Percentiles rank a stretch among this genome's conserved stretches.
phyloP scores from a whole-genome alignment of 2,329 filamentous ascomycete species.

The Pseudogymnoascus sp. region DNA sequence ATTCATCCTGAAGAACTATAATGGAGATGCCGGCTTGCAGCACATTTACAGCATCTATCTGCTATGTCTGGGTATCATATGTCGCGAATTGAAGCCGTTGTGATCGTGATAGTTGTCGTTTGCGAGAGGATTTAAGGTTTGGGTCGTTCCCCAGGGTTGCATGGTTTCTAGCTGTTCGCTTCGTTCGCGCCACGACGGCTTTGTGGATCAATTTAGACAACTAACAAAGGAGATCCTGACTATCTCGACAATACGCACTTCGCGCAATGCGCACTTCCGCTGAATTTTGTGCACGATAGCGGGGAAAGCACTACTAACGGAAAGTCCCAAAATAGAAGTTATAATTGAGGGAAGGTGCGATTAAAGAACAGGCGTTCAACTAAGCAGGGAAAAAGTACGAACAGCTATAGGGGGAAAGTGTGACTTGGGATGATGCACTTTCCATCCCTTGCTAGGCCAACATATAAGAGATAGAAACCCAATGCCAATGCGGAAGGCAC shows the following conservation, averaged over 20 bases:
- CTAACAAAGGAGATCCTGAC: not conserved
- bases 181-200: not conserved
- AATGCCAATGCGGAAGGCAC: too few relatives aligned
- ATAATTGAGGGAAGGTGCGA: not conserved
- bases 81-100: not conserved
- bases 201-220: not conserved
- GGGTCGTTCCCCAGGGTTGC: slow-evolving; percentile 6
- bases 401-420: not conserved
- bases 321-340: too few relatives aligned
- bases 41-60: not conserved
- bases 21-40: not conserved
- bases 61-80: not conserved
- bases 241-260: not conserved
- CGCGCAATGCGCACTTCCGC: too few relatives aligned
- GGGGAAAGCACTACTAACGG: not conserved
- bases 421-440: not conserved
- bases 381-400: too few relatives aligned
- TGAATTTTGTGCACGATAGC: not conserved
- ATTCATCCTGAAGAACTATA: slow-evolving; percentile 23
- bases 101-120: not conserved
- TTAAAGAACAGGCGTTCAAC: too few relatives aligned
- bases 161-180: slow-evolving; percentile 5
- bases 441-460: not conserved
- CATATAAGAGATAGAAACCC: too few relatives aligned
- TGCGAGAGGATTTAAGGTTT: not conserved